phyloP scores from a whole-genome alignment of 208 protist genomes.

The Crithidia bombi region DNA sequence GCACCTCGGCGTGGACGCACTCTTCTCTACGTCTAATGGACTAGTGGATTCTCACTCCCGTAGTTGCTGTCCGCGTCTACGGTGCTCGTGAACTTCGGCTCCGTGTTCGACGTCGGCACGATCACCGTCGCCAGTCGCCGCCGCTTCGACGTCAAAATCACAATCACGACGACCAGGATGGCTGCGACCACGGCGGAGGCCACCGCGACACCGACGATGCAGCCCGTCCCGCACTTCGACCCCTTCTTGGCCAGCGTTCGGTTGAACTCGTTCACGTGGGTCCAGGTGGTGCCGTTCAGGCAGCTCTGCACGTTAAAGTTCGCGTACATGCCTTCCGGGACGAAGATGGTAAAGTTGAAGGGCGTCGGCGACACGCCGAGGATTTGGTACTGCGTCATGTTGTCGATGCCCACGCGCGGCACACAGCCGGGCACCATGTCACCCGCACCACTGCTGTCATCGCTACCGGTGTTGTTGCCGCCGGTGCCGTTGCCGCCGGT shows the following conservation, averaged over 20 bases:
- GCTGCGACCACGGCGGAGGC: conserved; percentile 58
- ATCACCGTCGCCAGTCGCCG: conserved; percentile 71
- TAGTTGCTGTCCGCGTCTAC: conserved; percentile 24
- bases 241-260: not conserved
- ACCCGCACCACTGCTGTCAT: not conserved
- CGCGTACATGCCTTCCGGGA: conserved; percentile 39
- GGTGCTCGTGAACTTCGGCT: conserved; percentile 61
- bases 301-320: conserved; percentile 49
- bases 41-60: conserved; percentile 37
- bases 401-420: conserved; percentile 47
- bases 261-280: conserved; percentile 27
- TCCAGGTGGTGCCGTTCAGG: conserved; percentile 54
- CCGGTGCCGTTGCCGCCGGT: not conserved
- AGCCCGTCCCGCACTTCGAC: conserved; percentile 57
- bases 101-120: conserved; percentile 35
- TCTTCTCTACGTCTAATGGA: conserved; percentile 7
- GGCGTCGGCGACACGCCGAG: conserved; percentile 15
- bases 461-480: not conserved
- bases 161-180: conserved; percentile 53
- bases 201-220: conserved; percentile 76
- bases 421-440: conserved; percentile 27
- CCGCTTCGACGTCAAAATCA: conserved; percentile 80
- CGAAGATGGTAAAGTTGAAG: conserved; percentile 52
- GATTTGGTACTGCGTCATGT: conserved; percentile 40
- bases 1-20: not conserved